Conservation (phyloP, 768 basidiomycete genomes). For the Clitopilus hobsonii region DNA sequence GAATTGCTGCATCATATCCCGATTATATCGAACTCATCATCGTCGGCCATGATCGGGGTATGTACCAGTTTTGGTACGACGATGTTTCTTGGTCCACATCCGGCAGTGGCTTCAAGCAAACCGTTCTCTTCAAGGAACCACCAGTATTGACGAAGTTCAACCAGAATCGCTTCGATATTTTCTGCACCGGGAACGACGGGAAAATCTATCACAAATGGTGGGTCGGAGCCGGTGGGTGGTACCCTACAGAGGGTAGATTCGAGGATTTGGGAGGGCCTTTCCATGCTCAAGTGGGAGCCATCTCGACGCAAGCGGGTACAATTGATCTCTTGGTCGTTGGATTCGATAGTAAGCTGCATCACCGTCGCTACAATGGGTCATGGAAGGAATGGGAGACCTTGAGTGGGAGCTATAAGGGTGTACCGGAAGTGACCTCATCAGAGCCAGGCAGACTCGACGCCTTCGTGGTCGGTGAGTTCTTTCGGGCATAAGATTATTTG, state of each 20-base stretch:
- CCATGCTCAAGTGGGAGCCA: background rate
- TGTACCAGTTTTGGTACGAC: constrained; percentile 2
- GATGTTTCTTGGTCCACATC: background rate
- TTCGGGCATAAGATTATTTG: background rate
- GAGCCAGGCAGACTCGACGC: background rate
- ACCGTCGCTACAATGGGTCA: background rate
- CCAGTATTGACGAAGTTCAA: background rate
- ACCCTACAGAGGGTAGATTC: background rate
- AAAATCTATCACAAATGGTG: background rate
- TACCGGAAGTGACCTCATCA: background rate
- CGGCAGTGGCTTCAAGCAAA: background rate
- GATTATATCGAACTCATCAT: background rate
- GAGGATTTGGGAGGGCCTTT: background rate
- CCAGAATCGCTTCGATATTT: background rate
- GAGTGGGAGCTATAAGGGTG: background rate
- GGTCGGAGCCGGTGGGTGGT: background rate
- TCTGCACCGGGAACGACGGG: background rate
- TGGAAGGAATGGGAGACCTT: background rate
- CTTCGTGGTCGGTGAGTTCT: background rate
- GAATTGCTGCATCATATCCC: background rate
- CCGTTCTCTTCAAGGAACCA: background rate
- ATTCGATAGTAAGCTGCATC: background rate
- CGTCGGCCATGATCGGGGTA: background rate
- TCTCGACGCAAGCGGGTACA: background rate
- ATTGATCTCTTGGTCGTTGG: background rate